Conservation (phyloP, 495 filamentous ascomycete species). For the Sphaerosporella brunnea region DNA sequence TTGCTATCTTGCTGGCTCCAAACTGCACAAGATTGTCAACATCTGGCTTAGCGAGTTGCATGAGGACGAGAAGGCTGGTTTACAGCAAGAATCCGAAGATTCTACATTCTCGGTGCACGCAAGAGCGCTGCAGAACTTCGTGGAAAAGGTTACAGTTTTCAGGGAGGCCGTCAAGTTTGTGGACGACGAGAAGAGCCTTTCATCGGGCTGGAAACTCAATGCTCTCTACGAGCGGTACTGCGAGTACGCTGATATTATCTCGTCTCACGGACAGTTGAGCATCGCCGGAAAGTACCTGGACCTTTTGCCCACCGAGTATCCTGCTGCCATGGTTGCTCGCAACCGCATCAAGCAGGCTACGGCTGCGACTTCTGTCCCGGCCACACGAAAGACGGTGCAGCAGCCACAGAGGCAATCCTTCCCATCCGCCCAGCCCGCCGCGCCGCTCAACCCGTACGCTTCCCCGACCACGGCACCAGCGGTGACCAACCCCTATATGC, state of each 20-base stretch:
- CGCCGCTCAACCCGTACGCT: slow-evolving; percentile 23
- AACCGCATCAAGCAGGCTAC: slow-evolving; percentile 75
- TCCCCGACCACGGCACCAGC: slow-evolving; percentile 23
- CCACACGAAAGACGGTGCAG: too few species aligned
- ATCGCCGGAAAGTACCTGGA: slow-evolving; percentile 82
- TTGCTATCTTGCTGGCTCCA: slow-evolving; percentile 88
- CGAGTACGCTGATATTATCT: slow-evolving; percentile 91
- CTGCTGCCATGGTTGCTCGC: slow-evolving; percentile 72
- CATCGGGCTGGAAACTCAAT: slow-evolving; percentile 73
- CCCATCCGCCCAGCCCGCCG: slow-evolving; percentile 21
- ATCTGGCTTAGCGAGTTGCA: slow-evolving; percentile 86
- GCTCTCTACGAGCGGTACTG: slow-evolving; percentile 85
- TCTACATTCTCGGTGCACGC: slow-evolving; percentile 86
- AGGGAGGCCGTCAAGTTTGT: slow-evolving; percentile 81
- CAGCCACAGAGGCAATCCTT: background rate
- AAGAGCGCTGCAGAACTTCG: slow-evolving; percentile 70
- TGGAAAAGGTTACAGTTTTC: slow-evolving; percentile 98
- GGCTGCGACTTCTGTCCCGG: too few species aligned
- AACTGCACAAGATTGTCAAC: slow-evolving; percentile 84
- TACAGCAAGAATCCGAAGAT: slow-evolving; percentile 47
- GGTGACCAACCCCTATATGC: slow-evolving; percentile 47
- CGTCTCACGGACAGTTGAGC: slow-evolving; percentile 69
- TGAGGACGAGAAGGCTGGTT: slow-evolving; percentile 57
- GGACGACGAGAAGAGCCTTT: slow-evolving; percentile 51
- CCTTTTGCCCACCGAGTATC: slow-evolving; percentile 68